phyloP scores from a whole-genome alignment of 202 grass and related monocot genomes.

The Dendrocalamus latiflorus region DNA sequence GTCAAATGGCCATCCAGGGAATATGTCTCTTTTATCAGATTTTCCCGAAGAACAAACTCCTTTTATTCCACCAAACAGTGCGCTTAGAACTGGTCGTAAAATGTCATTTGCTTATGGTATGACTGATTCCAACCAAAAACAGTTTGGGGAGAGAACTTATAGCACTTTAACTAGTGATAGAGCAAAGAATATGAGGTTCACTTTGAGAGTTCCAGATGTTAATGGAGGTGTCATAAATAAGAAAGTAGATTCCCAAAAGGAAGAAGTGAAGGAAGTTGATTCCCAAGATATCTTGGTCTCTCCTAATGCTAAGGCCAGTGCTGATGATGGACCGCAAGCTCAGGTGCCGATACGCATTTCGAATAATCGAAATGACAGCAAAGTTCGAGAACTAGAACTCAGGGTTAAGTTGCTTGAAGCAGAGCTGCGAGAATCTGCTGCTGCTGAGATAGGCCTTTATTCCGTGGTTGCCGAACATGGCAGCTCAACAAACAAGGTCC shows the following conservation, averaged over 20 bases:
- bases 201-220: constrained; percentile 51
- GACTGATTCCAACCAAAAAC: constrained; percentile 41
- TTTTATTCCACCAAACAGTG: constrained; percentile 41
- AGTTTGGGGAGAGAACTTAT: constrained; percentile 60
- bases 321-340: constrained; percentile 43
- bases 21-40: constrained; percentile 29
- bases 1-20: constrained; percentile 29
- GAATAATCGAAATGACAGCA: constrained; percentile 61
- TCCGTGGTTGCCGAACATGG: constrained; percentile 84
- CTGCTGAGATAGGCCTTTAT: constrained; percentile 86
- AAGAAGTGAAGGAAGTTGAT: constrained; percentile 82
- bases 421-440: constrained; percentile 80
- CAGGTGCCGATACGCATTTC: constrained; percentile 62
- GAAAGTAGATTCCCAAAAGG: constrained; percentile 39
- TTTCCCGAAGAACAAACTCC: constrained; percentile 33
- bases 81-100: constrained; percentile 56
- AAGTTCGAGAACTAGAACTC: constrained; percentile 74
- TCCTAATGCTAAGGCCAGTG: constrained; percentile 25
- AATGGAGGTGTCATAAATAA: constrained; percentile 42
- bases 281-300: constrained; percentile 46
- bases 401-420: constrained; percentile 82
- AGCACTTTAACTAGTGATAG: constrained; percentile 74
- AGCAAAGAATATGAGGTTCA: constrained; percentile 60
- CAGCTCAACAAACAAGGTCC: constrained; percentile 93
- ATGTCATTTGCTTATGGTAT: constrained; percentile 70